Evolutionary conservation across 441 rosid genomes (phyloP).

Genomic region (Lepidium campestre): DNA sequence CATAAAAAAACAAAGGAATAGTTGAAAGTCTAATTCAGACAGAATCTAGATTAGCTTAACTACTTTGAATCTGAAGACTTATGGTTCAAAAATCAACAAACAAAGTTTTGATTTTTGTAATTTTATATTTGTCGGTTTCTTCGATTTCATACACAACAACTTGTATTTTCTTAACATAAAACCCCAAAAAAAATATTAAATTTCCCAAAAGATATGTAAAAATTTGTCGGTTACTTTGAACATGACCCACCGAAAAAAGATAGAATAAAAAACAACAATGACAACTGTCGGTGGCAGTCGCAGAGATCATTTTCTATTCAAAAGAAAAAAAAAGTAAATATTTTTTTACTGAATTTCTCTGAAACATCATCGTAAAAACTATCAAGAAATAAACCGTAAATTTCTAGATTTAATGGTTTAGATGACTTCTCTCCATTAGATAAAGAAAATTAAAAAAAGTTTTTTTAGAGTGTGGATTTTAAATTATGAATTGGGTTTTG

Average conservation of each 20-base stretch:
- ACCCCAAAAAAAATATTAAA: background rate
- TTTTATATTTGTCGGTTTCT: constrained; percentile 9
- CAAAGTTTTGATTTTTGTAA: constrained; percentile 9
- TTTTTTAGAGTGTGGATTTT: too few relatives aligned
- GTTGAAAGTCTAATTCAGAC: background rate
- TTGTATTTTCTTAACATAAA: background rate
- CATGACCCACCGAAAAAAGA: constrained; percentile 16
- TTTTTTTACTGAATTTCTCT: constrained; percentile 1
- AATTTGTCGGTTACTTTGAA: constrained; percentile 16
- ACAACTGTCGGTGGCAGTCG: constrained; percentile 6
- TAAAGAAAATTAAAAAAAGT: too few relatives aligned
- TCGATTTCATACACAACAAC: background rate
- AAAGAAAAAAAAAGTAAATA: background rate
- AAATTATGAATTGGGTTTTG: too few relatives aligned
- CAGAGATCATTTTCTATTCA: background rate
- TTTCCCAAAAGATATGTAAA: background rate
- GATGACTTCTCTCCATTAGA: too few relatives aligned
- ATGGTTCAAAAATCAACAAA: background rate
- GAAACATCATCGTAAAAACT: constrained; percentile 18
- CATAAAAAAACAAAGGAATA: background rate
- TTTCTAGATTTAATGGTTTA: too few relatives aligned
- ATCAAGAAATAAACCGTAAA: too few relatives aligned
- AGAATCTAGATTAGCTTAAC: background rate
- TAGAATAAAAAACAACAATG: background rate
- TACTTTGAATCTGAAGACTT: background rate